Evolutionary conservation across 2,329 filamentous ascomycete species (phyloP), one percentile per base, ranked within the genome.

Genomic region (Pseudogymnoascus sp.): DNA sequence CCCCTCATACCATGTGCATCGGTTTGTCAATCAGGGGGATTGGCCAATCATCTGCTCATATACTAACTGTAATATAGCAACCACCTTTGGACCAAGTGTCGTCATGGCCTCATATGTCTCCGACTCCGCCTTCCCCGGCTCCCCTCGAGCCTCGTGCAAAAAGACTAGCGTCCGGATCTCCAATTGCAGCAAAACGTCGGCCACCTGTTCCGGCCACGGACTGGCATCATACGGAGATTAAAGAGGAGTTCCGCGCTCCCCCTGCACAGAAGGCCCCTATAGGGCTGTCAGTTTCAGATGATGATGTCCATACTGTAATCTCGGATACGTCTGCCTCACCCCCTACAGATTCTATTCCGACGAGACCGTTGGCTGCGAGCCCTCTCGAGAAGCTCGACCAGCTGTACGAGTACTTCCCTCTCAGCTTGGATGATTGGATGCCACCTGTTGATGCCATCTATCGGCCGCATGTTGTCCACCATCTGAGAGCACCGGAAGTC

Each of bases 341-440:
- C 8, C 42, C 42, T 13, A 52, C 42, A 10, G 42, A 52, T 52
- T 52, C 42, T 15, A 52, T 52, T 13, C 42, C 42, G 29, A 52
- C 42, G 4, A 9, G 42, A n/a, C 42, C 42, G 13, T 52, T 52
- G 42, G 42, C 25, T 52, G 13, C 42, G 7, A 52, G 42, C 42
- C 42, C 42, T 31, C 42, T 52, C 25, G 42, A 52, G 25, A 52
- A 52, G 42, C 42, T 59, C 13, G 55, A 59, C 55, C 55, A 59
- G 66, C 78, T 97, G 15, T 97, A 97, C 72, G 92, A 97, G 75
- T 97, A 97, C 72, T 97, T 97, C 66, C 92, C 92, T 0, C 79
- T 97, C 13, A 92, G 88, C 58, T 77, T 96, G 63, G 92, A 97
- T 72, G 92, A 97, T 71, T 97, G 89, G 89, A 91, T 92, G 84